phyloP scores from a whole-genome alignment of 495 filamentous ascomycete genomes.

The Lophiotrema nucula region DNA sequence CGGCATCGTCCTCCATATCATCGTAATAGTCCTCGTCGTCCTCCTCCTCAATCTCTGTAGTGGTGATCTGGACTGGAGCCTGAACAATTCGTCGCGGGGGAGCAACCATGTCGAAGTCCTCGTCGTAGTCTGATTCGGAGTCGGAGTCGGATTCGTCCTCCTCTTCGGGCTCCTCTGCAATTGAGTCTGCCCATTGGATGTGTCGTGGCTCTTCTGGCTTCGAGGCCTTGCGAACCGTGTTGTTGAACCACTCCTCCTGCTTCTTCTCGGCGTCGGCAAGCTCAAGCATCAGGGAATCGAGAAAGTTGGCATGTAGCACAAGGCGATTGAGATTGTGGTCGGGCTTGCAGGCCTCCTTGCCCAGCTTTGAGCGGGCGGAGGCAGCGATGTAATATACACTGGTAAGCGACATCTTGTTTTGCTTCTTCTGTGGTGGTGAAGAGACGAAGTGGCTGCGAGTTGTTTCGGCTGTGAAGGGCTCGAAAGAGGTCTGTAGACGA shows the following conservation, averaged over 20 bases:
- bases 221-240: conserved; percentile 75
- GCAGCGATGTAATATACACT: conserved; percentile 98
- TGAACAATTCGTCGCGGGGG: conserved; percentile 35
- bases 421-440: conserved; percentile 51
- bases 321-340: conserved; percentile 94
- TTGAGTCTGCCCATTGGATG: conserved; percentile 84
- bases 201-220: conserved; percentile 60
- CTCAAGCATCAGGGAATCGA: conserved; percentile 93
- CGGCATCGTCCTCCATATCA: conserved; percentile 62
- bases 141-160: conserved; percentile 51
- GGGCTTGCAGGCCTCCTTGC: conserved; percentile 77
- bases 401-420: conserved; percentile 87
- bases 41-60: conserved; percentile 29
- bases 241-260: conserved; percentile 98
- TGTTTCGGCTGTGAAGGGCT: conserved; percentile 36
- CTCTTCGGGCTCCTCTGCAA: conserved; percentile 71
- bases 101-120: conserved; percentile 39
- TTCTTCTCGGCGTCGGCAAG: conserved; percentile 91
- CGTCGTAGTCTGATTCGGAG: conserved; percentile 37
- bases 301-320: conserved; percentile 96
- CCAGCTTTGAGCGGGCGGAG: conserved; percentile 93
- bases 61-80: conserved; percentile 44
- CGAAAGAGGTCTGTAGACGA: conserved; percentile 33
- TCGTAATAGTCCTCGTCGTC: conserved; percentile 63
- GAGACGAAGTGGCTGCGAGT: conserved; percentile 32